Percentiles rank a stretch among this genome's conserved stretches.
Evolutionary conservation across 2,329 filamentous ascomycete species (phyloP).

Genomic region (Neurospora sp.): DNA sequence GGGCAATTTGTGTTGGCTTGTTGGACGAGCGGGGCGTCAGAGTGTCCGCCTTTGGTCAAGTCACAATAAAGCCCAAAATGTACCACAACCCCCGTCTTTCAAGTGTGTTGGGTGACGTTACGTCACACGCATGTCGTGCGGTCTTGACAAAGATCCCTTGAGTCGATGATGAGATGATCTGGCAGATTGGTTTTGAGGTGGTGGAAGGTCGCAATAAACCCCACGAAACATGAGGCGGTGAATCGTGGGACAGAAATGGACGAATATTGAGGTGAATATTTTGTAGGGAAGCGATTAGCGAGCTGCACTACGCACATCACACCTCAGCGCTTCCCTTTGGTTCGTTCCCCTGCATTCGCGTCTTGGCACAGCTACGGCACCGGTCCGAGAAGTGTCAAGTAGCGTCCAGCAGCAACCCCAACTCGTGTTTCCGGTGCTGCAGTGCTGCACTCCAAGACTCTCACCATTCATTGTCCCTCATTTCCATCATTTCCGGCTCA

Average conservation of each 20-base stretch:
- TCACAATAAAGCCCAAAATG: neutral
- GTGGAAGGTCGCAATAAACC: neutral
- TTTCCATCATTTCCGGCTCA: neutral
- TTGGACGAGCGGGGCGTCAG: neutral
- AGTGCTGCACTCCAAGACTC: neutral
- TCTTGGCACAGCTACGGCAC: neutral
- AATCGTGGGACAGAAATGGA: neutral
- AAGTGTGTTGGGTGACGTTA: neutral
- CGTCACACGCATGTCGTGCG: neutral
- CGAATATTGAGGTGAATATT: neutral
- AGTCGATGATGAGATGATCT: neutral
- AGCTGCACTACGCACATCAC: neutral
- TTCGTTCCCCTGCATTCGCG: neutral
- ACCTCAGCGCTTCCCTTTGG: neutral
- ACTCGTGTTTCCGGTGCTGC: neutral
- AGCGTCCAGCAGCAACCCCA: neutral
- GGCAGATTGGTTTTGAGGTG: neutral
- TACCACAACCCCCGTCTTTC: neutral
- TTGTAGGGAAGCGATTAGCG: neutral
- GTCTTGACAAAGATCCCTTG: neutral
- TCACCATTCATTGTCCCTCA: neutral
- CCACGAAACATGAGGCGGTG: neutral
- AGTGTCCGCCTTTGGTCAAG: neutral
- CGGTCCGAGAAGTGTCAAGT: neutral
- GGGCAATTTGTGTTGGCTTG: neutral